Percentiles rank a stretch among this genome's conserved stretches.
Conservation (phyloP, 2,329 filamentous ascomycete species). For the Neopestalotiopsis sp. region DNA sequence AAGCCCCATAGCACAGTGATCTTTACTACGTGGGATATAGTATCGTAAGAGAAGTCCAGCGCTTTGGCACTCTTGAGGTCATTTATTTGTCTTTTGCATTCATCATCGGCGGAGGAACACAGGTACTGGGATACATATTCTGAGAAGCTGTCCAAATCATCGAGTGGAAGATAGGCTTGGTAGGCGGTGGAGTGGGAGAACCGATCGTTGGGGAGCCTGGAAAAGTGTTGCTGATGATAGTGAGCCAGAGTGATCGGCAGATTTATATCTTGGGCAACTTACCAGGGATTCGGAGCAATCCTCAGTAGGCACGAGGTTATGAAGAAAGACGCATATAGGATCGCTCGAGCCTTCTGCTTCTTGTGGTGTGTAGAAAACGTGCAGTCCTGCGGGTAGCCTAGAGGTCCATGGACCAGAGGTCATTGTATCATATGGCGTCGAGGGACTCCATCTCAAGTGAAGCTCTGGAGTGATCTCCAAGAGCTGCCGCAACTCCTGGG, state of each 20-base stretch:
- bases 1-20: constrained; percentile 69
- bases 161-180: constrained; percentile 74
- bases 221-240: constrained; percentile 71
- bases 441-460: constrained; percentile 79
- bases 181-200: constrained; percentile 67
- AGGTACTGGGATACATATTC: constrained; percentile 48
- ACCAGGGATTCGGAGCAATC: constrained; percentile 41
- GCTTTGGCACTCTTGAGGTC: constrained; percentile 50
- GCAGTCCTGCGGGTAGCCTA: constrained; percentile 78
- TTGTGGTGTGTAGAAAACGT: constrained; percentile 75
- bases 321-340: constrained; percentile 35
- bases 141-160: constrained; percentile 59
- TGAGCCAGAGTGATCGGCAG: constrained; percentile 53
- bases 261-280: constrained; percentile 22
- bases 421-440: constrained; percentile 52
- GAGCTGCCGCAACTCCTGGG: constrained; percentile 65
- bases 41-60: constrained; percentile 74
- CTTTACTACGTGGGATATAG: constrained; percentile 67
- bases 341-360: constrained; percentile 32
- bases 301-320: constrained; percentile 38
- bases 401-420: constrained; percentile 73
- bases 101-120: constrained; percentile 38
- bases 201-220: constrained; percentile 55
- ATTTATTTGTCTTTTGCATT: constrained; percentile 30
- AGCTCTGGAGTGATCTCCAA: constrained; percentile 72